Evolutionary conservation across 2,329 filamentous ascomycete species (phyloP).

Genomic region (Diaporthe sp.): DNA sequence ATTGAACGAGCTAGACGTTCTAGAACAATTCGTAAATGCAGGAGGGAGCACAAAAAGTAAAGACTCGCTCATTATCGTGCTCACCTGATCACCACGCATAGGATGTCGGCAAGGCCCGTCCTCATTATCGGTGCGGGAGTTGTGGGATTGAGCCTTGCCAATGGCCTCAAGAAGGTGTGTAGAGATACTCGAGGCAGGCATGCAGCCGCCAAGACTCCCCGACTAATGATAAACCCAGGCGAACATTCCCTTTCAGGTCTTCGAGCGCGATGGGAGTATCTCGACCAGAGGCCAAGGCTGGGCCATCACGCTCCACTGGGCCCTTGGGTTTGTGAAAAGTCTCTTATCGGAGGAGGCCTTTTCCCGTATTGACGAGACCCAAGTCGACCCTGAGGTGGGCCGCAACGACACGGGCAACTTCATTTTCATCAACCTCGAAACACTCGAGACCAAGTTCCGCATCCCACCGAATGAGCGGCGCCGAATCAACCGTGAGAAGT

Average conservation of each 20-base stretch:
- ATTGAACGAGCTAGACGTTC: background rate
- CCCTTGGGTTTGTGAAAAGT: constrained; percentile 47
- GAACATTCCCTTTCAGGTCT: background rate
- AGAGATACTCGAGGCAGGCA: background rate
- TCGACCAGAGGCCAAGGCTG: constrained; percentile 58
- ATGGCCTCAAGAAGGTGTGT: constrained; percentile 49
- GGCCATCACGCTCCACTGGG: constrained; percentile 73
- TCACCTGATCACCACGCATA: background rate
- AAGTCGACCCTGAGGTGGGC: constrained; percentile 14
- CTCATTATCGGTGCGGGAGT: constrained; percentile 54
- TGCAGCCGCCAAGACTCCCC: background rate
- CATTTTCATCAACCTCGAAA: constrained; percentile 20
- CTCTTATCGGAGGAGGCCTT: constrained; percentile 18
- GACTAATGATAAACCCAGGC: background rate
- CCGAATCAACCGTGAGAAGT: constrained; percentile 52
- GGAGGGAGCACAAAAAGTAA: background rate
- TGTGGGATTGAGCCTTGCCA: constrained; percentile 52
- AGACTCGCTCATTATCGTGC: background rate
- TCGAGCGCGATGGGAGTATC: constrained; percentile 6
- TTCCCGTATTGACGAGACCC: background rate
- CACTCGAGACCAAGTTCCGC: constrained; percentile 4
- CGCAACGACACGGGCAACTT: constrained; percentile 21
- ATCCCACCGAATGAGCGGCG: constrained; percentile 24
- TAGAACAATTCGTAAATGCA: too few relatives aligned
- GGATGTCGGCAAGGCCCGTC: constrained; percentile 43